Conservation (phyloP, 352 stramenopile species). For the Pythium myriotylum region DNA sequence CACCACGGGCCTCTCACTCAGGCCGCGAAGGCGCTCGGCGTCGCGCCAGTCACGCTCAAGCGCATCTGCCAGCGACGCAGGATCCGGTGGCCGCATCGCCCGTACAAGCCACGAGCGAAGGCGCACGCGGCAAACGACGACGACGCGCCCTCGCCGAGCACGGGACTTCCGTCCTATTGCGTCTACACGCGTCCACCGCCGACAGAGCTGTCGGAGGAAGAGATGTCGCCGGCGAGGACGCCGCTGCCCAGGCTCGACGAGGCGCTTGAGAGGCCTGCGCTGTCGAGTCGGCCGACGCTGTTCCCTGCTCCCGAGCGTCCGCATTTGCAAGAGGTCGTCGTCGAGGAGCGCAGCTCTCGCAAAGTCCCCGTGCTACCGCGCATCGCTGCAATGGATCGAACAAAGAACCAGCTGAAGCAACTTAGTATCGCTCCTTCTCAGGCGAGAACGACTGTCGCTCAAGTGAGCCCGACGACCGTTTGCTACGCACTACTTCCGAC, state of each 20-base stretch:
- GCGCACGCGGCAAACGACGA: background rate
- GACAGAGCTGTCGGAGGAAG: background rate
- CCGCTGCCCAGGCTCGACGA: background rate
- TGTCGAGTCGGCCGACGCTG: background rate
- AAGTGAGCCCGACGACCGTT: no score
- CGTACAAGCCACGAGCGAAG: constrained; percentile 1
- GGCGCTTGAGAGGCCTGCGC: background rate
- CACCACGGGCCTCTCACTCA: constrained; percentile 2
- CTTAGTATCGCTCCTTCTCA: no score
- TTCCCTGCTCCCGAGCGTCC: background rate
- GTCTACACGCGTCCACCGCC: constrained; percentile 3
- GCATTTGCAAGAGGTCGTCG: background rate
- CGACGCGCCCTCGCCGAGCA: background rate
- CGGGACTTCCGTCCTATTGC: constrained; percentile 1
- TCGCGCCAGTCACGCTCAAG: constrained; percentile 69
- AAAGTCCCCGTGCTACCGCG: no score
- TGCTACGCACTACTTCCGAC: no score
- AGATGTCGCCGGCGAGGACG: background rate
- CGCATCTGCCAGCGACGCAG: constrained; percentile 49
- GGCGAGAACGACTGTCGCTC: no score
- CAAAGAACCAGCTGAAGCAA: no score
- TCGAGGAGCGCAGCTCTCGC: no score
- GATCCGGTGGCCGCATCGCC: constrained; percentile 52
- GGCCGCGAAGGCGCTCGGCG: constrained; percentile 40
- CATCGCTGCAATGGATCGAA: no score